Percentiles rank a stretch among this genome's conserved stretches.
These are phyloP conservation scores for Bertia moriformis DNA, from an alignment of 2,329 filamentous ascomycete genomes.

Conservation along the genomic window DNA sequence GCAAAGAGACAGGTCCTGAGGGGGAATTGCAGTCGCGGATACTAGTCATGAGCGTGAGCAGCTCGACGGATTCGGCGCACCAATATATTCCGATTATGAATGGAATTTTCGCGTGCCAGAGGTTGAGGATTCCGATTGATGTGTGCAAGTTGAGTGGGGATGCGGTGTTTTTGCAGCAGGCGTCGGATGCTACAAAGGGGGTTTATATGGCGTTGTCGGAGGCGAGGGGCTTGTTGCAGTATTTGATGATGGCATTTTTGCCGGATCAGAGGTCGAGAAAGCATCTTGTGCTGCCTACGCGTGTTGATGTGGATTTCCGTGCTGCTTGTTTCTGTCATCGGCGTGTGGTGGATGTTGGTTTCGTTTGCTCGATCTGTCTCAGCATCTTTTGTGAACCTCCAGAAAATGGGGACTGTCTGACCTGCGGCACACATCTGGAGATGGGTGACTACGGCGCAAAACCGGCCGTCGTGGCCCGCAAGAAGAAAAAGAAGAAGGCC, in stretches of 20 bases:
- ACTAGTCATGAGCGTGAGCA: constrained; percentile 69
- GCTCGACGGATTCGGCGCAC: constrained; percentile 69
- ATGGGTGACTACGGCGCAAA: constrained; percentile 63
- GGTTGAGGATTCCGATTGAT: constrained; percentile 78
- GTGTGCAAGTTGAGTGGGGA: constrained; percentile 74
- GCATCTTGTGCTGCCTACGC: constrained; percentile 63
- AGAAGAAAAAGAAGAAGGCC: constrained; percentile 64
- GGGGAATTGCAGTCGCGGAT: neutral
- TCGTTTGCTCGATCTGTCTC: constrained; percentile 89
- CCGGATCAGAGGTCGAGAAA: constrained; percentile 51
- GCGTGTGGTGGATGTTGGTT: constrained; percentile 78
- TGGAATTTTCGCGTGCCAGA: constrained; percentile 85
- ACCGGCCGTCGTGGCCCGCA: constrained; percentile 59
- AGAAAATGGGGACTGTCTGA: constrained; percentile 48
- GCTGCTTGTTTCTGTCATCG: constrained; percentile 98
- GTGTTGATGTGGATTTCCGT: constrained; percentile 82
- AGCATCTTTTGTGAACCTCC: constrained; percentile 73
- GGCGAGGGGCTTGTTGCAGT: constrained; percentile 67
- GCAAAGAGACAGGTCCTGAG: neutral
- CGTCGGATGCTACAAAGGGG: constrained; percentile 47
- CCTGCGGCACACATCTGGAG: constrained; percentile 67
- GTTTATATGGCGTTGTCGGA: constrained; percentile 23
- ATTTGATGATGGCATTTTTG: constrained; percentile 88
- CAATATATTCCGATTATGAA: constrained; percentile 99
- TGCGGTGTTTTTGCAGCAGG: constrained; percentile 88